A percentile compares a stretch with the other conserved stretches of the same genome.
phyloP scores from a whole-genome alignment of 192 early-diverging fungal species.

The Chytriomyces hyalinus region DNA sequence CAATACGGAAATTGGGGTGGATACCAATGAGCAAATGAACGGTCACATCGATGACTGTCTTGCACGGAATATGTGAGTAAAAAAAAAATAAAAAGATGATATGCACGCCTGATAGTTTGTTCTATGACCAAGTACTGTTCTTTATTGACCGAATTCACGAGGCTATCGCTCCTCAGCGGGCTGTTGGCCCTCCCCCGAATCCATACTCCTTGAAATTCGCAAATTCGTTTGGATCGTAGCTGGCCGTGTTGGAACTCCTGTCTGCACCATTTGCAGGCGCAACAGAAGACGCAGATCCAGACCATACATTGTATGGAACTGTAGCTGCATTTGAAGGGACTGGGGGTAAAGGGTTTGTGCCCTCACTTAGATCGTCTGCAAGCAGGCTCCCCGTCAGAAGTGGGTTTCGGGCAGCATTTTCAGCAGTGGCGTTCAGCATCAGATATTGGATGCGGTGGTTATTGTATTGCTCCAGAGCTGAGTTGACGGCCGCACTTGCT shows the following conservation, averaged over 20 bases:
- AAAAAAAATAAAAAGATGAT: not conserved
- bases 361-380: not conserved
- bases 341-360: too few relatives aligned
- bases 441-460: not conserved
- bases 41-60: slow-evolving; percentile 25
- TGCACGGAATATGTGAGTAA: not conserved
- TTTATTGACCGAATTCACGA: too few relatives aligned
- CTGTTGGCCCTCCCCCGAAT: too few relatives aligned
- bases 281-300: not conserved
- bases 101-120: not conserved
- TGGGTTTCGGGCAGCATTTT: not conserved
- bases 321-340: not conserved
- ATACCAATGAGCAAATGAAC: slow-evolving; percentile 20
- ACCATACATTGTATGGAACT: not conserved
- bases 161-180: too few relatives aligned
- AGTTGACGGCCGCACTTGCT: slow-evolving; percentile 1
- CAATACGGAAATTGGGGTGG: slow-evolving; percentile 13
- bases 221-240: too few relatives aligned
- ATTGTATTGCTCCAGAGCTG: slow-evolving; percentile 30
- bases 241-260: too few relatives aligned
- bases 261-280: too few relatives aligned
- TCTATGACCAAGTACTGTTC: too few relatives aligned
- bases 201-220: too few relatives aligned
- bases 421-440: not conserved
- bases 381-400: not conserved